Evolutionary conservation across 257 asterid genomes (phyloP).

Genomic region (Linderniella brevidens): DNA sequence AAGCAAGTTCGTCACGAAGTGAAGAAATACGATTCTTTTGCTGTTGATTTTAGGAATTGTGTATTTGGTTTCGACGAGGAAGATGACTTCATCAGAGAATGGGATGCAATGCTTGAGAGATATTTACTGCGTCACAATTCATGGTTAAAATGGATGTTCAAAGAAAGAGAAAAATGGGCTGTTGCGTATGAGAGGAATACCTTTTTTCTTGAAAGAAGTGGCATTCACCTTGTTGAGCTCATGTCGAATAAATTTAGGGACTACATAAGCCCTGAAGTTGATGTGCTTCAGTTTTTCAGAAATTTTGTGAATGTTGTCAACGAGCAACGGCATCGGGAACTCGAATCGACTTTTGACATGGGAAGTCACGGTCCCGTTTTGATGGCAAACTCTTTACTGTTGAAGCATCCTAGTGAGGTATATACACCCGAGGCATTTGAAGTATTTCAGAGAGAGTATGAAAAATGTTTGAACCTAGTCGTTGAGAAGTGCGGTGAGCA

Average conservation of each 20-base stretch:
- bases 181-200: conserved; percentile 41
- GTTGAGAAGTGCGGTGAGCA: conserved; percentile 29
- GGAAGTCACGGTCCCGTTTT: conserved; percentile 29
- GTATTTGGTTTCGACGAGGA: conserved; percentile 41
- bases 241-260: conserved; percentile 27
- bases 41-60: conserved; percentile 24
- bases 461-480: conserved; percentile 35
- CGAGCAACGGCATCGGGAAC: conserved; percentile 34
- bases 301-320: conserved; percentile 31
- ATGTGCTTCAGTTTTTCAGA: conserved; percentile 30
- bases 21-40: conserved; percentile 27
- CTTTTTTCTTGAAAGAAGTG: conserved; percentile 33
- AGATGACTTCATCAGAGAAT: conserved; percentile 30
- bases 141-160: conserved; percentile 57
- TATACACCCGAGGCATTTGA: conserved; percentile 41
- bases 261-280: conserved; percentile 24
- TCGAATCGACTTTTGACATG: conserved; percentile 29
- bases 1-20: conserved; percentile 30
- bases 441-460: conserved; percentile 45
- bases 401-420: conserved; percentile 32
- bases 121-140: conserved; percentile 30
- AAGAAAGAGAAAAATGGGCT: conserved; percentile 54
- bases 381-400: conserved; percentile 40
- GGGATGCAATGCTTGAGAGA: conserved; percentile 40
- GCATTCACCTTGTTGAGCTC: conserved; percentile 28